Evolutionary conservation across 2,329 filamentous ascomycete species (phyloP), one percentile per base, ranked within the genome.

Genomic region (Trichophyton simii): DNA sequence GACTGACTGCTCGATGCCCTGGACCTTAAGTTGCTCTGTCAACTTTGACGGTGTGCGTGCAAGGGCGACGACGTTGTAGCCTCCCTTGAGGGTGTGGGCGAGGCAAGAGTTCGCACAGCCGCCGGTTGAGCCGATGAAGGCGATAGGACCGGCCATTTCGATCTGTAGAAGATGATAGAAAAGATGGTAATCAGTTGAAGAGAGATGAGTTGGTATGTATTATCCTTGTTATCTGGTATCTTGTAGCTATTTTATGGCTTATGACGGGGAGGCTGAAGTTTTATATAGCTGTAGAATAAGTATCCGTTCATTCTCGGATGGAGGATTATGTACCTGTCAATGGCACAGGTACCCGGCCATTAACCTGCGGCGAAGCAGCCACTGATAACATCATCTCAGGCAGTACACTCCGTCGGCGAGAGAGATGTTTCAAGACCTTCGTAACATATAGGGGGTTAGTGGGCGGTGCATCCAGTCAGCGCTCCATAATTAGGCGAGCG

Each of bases 111-210:
- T 71, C 41, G 75, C 73, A 63, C 75, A 76, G 57, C 79, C 80
- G 61, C 78, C 79, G 22, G 79, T 82, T 25, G 79, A 78, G 55
- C 80, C 80, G 64, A 82, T 76, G 71, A 82, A 81, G 46, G 78
- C 77, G 60, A 81, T 67, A 22, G 61, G 41, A 20, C n/a, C 28
- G 15, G 55, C 38, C n/a, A 44, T 58, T 58, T 6, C 18, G 28
- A n/a, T n/a, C 18, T 13, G 13, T 55, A n/a, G 52, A 34, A 34
- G 15, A 38, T 8, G n/a, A 15, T 34, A 38, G 11, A 9, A 28
- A 25, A 7, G 22, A 9, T 13, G 15, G 22, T 11, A 34, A 31
- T 8, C 6, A 13, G n/a, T 6, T 15, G 9, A 36, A 1, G 15
- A 18, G 18, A n/a, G 34, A 5, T 3, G 5, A 38, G 28, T 36